phyloP scores from a whole-genome alignment of 139 green algal genomes.

The Chlamydomonas schloesseri region DNA sequence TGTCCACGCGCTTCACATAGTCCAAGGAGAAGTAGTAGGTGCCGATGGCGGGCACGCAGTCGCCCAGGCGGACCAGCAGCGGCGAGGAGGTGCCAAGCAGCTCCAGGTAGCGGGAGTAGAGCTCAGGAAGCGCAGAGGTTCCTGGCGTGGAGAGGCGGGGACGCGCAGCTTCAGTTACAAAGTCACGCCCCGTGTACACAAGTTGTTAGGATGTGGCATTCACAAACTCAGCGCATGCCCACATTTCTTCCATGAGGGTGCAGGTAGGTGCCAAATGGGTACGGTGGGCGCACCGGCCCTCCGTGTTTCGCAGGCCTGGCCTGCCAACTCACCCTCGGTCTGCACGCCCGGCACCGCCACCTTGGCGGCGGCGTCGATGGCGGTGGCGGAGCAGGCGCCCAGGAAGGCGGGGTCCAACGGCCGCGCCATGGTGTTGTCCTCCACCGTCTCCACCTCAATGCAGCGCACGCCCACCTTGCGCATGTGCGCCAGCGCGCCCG shows the following conservation, averaged over 20 bases:
- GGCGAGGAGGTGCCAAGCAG: conserved; percentile 30
- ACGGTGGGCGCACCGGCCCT: too few species aligned
- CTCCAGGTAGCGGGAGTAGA: conserved; percentile 44
- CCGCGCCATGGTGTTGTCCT: conserved; percentile 55
- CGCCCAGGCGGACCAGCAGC: conserved; percentile 1
- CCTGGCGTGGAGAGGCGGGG: background rate
- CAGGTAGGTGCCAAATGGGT: too few species aligned
- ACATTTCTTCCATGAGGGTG: too few species aligned
- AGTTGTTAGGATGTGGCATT: too few species aligned
- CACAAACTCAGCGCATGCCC: too few species aligned
- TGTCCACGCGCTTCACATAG: conserved; percentile 24
- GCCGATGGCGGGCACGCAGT: conserved; percentile 5
- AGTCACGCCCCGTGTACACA: too few species aligned
- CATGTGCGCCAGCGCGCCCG: conserved; percentile 47
- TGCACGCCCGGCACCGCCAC: conserved; percentile 41
- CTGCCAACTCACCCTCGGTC: background rate
- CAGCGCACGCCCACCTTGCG: conserved; percentile 7
- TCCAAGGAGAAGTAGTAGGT: conserved; percentile 28
- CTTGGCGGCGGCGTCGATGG: conserved; percentile 25
- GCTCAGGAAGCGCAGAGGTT: conserved; percentile 17
- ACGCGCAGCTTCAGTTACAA: too few species aligned
- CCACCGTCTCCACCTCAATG: conserved; percentile 48
- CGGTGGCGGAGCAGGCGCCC: conserved; percentile 18
- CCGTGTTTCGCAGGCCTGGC: background rate
- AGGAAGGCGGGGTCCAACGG: conserved; percentile 56